Evolutionary conservation across 1,284 basidiomycete species (phyloP), one percentile per base, ranked within the genome.

Genomic region (Coniophora puteana): DNA sequence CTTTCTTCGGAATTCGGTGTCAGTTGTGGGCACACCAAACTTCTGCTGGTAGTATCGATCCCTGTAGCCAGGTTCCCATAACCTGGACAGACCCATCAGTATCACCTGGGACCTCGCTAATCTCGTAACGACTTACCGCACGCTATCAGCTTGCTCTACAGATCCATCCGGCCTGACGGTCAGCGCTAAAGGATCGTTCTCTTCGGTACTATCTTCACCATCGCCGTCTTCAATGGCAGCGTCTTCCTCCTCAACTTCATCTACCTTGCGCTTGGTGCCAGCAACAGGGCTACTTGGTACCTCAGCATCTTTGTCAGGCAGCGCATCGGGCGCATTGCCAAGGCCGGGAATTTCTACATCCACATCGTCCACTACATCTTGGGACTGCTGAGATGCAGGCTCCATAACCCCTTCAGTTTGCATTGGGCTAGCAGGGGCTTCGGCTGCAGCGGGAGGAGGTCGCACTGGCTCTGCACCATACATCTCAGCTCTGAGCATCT

Each of bases 21-120:
- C 90, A 17, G 67, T 74, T 16, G 78, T 65, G 51, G 88, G 80
- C 8, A 91, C 72, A 7, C 85, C 86, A 57, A 99, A 99, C 69
- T 99, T 99, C 54, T 93, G 85, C 38, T 77, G 72, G 58, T 99
- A 99, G 64, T 99, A 99, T 26, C 96, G 80, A 56, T 95, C 92
- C 57, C 83, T 85, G 66, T 99, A 99, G 26, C 93, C 94, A 2
- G 92, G 83, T 62, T 97, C 93, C 83, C 89, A 97, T 14, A 97
- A 67, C 55, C 92, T 93, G 49, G 8, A 45, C 13, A 38, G 41
- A 40, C 29, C 45, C 13, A 40, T 61, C 27, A 54, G 51, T 42
- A 22, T 44, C 38, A 34, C 41, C n/a, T 41, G 14, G 12, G 17
- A 8, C 22, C 16, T n/a, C n/a, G n/a, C n/a, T n/a, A n/a, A n/a